Evolutionary conservation across 306 rosid genomes (phyloP).

Genomic region (Malus fusca): DNA sequence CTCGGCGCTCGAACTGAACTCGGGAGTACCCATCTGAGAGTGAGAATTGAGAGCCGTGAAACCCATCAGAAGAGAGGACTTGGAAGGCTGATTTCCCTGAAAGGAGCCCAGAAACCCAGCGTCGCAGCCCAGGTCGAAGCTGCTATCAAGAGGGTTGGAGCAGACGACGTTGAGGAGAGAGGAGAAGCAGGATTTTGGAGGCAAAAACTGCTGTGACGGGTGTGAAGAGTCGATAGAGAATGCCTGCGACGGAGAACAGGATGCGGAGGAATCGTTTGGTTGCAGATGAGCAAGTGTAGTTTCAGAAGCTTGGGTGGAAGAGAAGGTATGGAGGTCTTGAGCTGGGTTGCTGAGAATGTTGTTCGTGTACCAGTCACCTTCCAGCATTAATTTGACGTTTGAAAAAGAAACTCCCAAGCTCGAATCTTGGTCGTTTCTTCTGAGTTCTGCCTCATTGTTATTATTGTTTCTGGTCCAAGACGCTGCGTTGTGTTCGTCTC

Average conservation of each 20-base stretch:
- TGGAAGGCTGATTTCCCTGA: constrained; percentile 20
- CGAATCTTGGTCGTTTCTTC: constrained; percentile 27
- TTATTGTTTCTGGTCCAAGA: constrained; percentile 43
- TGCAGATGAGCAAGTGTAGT: constrained; percentile 33
- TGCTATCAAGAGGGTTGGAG: constrained; percentile 38
- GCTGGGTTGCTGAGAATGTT: constrained; percentile 23
- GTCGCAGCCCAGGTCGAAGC: constrained; percentile 46
- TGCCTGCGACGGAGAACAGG: constrained; percentile 45
- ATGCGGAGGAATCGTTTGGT: constrained; percentile 46
- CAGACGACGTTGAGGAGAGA: constrained; percentile 31
- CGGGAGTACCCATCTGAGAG: constrained; percentile 24
- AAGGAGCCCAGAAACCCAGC: constrained; percentile 24
- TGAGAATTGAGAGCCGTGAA: constrained; percentile 31
- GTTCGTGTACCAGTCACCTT: constrained; percentile 53
- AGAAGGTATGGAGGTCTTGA: constrained; percentile 21
- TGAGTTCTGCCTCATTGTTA: constrained; percentile 22
- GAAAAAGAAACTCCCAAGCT: constrained; percentile 35
- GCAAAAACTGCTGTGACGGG: constrained; percentile 40
- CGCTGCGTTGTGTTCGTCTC: constrained; percentile 36
- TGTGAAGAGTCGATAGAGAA: constrained; percentile 43
- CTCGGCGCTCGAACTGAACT: constrained; percentile 38
- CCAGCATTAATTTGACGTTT: constrained; percentile 66
- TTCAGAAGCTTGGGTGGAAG: constrained; percentile 21
- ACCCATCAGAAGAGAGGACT: constrained; percentile 38
- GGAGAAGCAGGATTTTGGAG: constrained; percentile 42